A percentile compares a stretch with the other conserved stretches of the same genome.
phyloP scores from a whole-genome alignment of 352 stramenopile species.

The Globisporangium ultimum region DNA sequence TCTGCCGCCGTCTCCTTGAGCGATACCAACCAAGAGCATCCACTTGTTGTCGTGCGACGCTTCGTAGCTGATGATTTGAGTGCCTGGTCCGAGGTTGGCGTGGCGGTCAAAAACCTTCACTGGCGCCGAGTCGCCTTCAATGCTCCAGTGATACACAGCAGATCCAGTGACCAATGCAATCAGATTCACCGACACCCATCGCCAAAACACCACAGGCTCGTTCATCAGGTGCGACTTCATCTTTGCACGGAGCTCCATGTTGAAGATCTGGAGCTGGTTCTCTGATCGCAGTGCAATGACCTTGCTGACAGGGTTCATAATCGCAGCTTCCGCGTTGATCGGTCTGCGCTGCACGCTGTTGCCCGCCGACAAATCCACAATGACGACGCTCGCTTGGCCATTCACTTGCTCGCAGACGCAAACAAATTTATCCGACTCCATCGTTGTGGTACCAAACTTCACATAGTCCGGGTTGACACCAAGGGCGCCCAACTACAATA shows the following conservation, averaged over 20 bases:
- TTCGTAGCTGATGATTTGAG: constrained; percentile 99
- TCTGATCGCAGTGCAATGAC: constrained; percentile 85
- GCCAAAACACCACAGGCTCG: constrained; percentile 97
- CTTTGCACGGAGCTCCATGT: constrained; percentile 99
- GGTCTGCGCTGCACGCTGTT: constrained; percentile 91
- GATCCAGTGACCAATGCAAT: constrained; percentile 97
- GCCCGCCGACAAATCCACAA: constrained; percentile 88
- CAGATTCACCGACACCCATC: constrained; percentile 96
- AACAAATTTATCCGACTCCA: constrained; percentile 98
- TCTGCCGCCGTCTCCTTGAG: constrained; percentile 89
- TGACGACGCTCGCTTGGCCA: constrained; percentile 87
- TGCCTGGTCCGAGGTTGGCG: constrained; percentile 89
- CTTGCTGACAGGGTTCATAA: constrained; percentile 99
- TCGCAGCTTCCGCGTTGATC: constrained; percentile 98
- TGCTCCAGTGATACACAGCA: constrained; percentile 98
- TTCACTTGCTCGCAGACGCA: constrained; percentile 92
- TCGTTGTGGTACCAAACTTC: constrained; percentile 92
- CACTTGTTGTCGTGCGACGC: constrained; percentile 97
- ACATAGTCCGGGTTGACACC: constrained; percentile 91
- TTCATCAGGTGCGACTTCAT: constrained; percentile 95
- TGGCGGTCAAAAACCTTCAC: constrained; percentile 98
- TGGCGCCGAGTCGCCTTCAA: constrained; percentile 90
- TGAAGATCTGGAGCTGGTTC: constrained; percentile 99
- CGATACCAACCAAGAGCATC: constrained; percentile 98
- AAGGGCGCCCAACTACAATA: constrained; percentile 70